These are phyloP conservation scores for Starmerella vaccinii DNA, from an alignment of 805 yeast genomes.

Conservation along the genomic window DNA sequence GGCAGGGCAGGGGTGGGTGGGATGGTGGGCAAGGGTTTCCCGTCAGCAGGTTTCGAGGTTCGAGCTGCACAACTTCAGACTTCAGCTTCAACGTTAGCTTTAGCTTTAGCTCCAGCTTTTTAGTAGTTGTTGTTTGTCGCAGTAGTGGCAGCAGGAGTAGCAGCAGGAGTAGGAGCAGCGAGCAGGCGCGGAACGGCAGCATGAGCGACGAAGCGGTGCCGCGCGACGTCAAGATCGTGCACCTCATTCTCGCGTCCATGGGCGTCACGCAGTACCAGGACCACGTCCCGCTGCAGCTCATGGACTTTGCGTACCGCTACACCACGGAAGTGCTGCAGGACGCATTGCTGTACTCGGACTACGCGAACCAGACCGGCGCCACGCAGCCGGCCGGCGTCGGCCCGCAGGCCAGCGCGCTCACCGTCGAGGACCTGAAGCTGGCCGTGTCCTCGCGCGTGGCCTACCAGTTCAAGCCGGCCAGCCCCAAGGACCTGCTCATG, in stretches of 20 bases:
- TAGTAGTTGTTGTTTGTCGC: no score
- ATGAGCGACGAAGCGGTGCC: constrained; percentile 39
- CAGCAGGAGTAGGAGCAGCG: no score
- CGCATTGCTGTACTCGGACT: constrained; percentile 81
- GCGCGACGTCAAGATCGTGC: constrained; percentile 82
- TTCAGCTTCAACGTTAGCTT: no score
- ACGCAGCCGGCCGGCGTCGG: constrained; percentile 32
- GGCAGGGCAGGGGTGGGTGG: no score
- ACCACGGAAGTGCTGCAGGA: constrained; percentile 80
- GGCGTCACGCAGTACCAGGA: constrained; percentile 88
- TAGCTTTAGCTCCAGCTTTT: no score
- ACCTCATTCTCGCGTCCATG: constrained; percentile 84
- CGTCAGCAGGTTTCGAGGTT: no score
- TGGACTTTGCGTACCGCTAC: constrained; percentile 91
- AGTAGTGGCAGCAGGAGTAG: no score
- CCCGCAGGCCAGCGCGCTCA: constrained; percentile 40
- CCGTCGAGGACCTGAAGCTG: constrained; percentile 81
- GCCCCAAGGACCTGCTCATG: constrained; percentile 82
- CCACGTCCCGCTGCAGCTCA: constrained; percentile 86
- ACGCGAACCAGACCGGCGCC: constrained; percentile 34
- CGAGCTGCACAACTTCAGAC: no score
- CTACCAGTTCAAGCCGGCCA: constrained; percentile 90
- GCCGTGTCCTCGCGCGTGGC: constrained; percentile 93
- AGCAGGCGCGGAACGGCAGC: no score
- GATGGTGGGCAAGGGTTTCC: no score